phyloP scores from a whole-genome alignment of 140 eudicot species.

The Bidens hawaiensis region DNA sequence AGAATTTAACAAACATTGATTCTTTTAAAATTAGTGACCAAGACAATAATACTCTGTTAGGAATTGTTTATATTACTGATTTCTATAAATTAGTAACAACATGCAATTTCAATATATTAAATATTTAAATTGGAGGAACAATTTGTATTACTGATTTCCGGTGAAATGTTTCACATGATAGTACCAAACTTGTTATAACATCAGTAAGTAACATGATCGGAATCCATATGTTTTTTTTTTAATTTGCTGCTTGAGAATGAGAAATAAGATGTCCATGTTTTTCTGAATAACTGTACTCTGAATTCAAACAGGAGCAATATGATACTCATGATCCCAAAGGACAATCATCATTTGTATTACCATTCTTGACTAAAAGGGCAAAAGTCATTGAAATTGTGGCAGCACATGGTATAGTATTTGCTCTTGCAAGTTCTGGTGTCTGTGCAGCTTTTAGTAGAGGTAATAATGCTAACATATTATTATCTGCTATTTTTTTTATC shows the following conservation, averaged over 20 bases:
- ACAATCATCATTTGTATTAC: conserved; percentile 31
- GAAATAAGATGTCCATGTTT: neutral
- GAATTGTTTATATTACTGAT: neutral
- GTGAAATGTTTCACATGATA: neutral
- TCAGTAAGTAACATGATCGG: neutral
- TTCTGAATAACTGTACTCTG: conserved; percentile 6
- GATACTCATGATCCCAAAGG: conserved; percentile 53
- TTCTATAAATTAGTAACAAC: too few relatives aligned
- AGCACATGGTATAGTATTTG: conserved; percentile 47
- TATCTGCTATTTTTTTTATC: neutral
- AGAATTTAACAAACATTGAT: neutral
- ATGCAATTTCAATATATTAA: neutral
- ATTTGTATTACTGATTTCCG: neutral
- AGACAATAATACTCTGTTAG: neutral
- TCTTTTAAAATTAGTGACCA: neutral
- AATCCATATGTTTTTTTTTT: neutral
- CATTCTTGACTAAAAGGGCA: conserved; percentile 48
- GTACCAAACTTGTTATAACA: neutral
- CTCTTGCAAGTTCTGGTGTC: conserved; percentile 54
- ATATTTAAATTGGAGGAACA: neutral
- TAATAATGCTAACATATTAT: neutral
- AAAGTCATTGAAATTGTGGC: conserved; percentile 50
- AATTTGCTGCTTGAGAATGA: neutral
- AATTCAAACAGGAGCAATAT: conserved; percentile 41
- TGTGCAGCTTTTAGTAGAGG: conserved; percentile 62